Percentiles rank a stretch among this genome's conserved stretches.
Conservation (phyloP, 805 yeast genomes). For the Saccharomycopsis malanga region DNA sequence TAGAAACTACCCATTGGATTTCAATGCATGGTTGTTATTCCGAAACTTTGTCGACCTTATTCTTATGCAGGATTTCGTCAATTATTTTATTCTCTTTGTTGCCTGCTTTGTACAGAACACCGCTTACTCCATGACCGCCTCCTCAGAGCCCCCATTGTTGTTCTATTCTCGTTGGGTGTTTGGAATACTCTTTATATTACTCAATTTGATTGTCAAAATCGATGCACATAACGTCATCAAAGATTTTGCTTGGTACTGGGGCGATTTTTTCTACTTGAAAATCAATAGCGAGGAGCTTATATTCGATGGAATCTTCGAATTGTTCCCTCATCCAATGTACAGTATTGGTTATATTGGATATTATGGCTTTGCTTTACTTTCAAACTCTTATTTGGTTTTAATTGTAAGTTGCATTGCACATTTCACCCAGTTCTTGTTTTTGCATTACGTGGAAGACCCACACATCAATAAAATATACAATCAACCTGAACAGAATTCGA, state of each 20-base stretch:
- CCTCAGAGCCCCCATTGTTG: slow-evolving; percentile 37
- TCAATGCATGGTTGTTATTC: slow-evolving; percentile 76
- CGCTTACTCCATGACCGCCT: slow-evolving; percentile 27
- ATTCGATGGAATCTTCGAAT: slow-evolving; percentile 83
- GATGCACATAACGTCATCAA: slow-evolving; percentile 86
- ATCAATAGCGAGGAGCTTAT: slow-evolving; percentile 57
- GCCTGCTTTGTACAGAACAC: slow-evolving; percentile 33
- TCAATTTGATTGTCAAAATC: slow-evolving; percentile 78
- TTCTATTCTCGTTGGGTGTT: slow-evolving; percentile 44
- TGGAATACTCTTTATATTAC: slow-evolving; percentile 57
- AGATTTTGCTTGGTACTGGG: slow-evolving; percentile 95
- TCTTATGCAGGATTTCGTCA: slow-evolving; percentile 76
- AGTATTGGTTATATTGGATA: slow-evolving; percentile 84
- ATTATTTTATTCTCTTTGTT: slow-evolving; percentile 59
- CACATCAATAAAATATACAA: slow-evolving; percentile 72
- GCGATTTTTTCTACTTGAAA: slow-evolving; percentile 81
- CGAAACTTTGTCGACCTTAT: slow-evolving; percentile 75
- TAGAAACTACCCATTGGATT: slow-evolving; percentile 55
- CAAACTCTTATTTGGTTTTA: slow-evolving; percentile 66
- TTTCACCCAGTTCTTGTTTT: slow-evolving; percentile 65
- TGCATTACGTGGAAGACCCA: slow-evolving; percentile 74
- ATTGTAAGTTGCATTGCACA: slow-evolving; percentile 69
- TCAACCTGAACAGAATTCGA: slow-evolving; percentile 29
- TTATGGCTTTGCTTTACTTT: slow-evolving; percentile 73
- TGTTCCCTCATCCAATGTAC: slow-evolving; percentile 92